Percentiles rank a stretch among this genome's conserved stretches.
Evolutionary conservation across 805 yeast genomes (phyloP).

Genomic region (Debaryomyces castellii): DNA sequence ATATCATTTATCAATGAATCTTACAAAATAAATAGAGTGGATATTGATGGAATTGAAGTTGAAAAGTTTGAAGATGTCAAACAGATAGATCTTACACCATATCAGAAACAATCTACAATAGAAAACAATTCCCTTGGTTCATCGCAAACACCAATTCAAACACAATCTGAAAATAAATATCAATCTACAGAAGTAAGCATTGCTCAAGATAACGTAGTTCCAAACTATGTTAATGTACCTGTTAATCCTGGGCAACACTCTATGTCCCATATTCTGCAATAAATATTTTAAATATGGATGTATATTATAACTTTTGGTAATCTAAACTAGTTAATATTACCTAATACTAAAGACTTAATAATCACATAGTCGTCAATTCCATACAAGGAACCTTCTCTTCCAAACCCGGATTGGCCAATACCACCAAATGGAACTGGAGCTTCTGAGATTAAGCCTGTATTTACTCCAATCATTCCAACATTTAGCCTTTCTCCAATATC

Average conservation of each 20-base stretch:
- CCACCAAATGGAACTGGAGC: conserved; percentile 64
- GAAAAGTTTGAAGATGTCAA: conserved; percentile 24
- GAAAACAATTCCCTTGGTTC: not conserved
- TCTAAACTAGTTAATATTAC: conserved; percentile 21
- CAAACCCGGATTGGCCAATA: conserved; percentile 65
- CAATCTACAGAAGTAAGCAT: too few relatives aligned
- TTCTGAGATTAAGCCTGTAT: conserved; percentile 70
- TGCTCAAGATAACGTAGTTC: too few relatives aligned
- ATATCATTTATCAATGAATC: conserved; percentile 14
- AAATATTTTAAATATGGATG: not conserved
- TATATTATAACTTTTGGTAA: not conserved
- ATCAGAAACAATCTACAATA: conserved; percentile 6
- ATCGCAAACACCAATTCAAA: not conserved
- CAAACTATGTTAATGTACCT: too few relatives aligned
- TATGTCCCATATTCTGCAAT: not conserved
- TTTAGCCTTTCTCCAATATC: conserved; percentile 66
- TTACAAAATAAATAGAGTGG: conserved; percentile 8
- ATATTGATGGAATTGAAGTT: conserved; percentile 11
- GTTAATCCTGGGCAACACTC: too few relatives aligned
- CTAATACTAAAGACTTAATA: conserved; percentile 62
- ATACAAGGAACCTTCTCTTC: conserved; percentile 64
- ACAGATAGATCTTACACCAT: conserved; percentile 17
- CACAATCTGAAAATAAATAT: not conserved
- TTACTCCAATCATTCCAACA: conserved; percentile 81
- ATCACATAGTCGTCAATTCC: conserved; percentile 63